Conservation (phyloP, 352 stramenopile species). For the Aphanomyces invadans region DNA sequence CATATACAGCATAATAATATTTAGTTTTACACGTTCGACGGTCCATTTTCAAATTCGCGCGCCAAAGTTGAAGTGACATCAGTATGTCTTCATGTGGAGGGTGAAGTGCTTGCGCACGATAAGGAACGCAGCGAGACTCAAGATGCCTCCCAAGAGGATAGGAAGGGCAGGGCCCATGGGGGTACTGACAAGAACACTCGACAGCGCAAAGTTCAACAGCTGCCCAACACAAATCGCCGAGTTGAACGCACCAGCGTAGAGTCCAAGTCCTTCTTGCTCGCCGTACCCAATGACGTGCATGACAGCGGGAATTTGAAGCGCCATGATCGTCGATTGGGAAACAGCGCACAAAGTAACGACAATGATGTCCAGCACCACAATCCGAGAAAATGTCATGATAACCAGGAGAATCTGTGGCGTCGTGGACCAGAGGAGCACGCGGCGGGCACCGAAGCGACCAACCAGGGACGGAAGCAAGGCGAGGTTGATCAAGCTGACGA, state of each 20-base stretch:
- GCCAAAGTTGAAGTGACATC: no score
- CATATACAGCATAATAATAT: no score
- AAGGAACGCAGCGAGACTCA: constrained; percentile 50
- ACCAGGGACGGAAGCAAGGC: constrained; percentile 44
- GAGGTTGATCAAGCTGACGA: constrained; percentile 43
- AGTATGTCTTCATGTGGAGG: no score
- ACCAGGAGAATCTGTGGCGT: constrained; percentile 47
- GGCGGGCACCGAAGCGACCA: constrained; percentile 33
- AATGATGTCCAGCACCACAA: constrained; percentile 35
- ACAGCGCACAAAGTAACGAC: constrained; percentile 43
- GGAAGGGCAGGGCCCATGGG: constrained; percentile 52
- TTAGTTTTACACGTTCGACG: no score
- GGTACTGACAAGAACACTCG: constrained; percentile 49
- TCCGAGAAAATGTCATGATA: constrained; percentile 43
- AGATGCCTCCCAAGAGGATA: constrained; percentile 52
- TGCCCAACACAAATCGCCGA: constrained; percentile 66
- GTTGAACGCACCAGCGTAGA: constrained; percentile 68
- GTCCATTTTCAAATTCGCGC: no score
- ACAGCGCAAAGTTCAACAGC: constrained; percentile 60
- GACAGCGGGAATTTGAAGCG: constrained; percentile 8
- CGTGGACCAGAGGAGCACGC: constrained; percentile 35
- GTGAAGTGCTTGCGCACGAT: constrained; percentile 24
- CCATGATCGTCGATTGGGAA: constrained; percentile 31
- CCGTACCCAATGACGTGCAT: constrained; percentile 5
- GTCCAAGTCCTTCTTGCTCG: constrained; percentile 38